Conservation (phyloP, 495 filamentous ascomycete genomes). For the Tuber indicum region DNA sequence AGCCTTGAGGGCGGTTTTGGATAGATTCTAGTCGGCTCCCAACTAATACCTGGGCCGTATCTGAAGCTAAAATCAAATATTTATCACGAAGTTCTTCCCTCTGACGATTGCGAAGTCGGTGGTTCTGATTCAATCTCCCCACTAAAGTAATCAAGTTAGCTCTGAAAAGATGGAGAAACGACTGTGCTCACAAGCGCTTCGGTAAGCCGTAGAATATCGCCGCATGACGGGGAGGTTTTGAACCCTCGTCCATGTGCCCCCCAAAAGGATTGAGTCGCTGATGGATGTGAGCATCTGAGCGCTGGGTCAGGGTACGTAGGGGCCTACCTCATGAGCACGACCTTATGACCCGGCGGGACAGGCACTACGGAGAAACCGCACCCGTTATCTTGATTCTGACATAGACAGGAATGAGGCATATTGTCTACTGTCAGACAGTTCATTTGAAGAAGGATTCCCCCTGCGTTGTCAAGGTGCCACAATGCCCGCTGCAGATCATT, state of each 20-base stretch:
- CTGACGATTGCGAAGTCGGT: background rate
- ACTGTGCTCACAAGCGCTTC: background rate
- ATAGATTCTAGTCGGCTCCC: background rate
- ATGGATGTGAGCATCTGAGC: background rate
- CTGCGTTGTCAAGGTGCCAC: conserved; percentile 32
- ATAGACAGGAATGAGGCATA: background rate
- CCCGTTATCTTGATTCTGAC: background rate
- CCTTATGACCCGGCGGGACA: conserved; percentile 8
- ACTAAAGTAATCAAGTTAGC: background rate
- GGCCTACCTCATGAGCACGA: conserved; percentile 28
- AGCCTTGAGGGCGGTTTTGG: background rate
- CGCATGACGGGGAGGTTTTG: background rate
- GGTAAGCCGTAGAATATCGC: background rate
- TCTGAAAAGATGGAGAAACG: background rate
- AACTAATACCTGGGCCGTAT: background rate
- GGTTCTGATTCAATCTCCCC: background rate
- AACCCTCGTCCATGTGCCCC: background rate
- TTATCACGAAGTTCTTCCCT: conserved; percentile 1
- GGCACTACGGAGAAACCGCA: conserved; percentile 15
- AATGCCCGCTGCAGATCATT: conserved; percentile 1
- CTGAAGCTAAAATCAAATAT: background rate
- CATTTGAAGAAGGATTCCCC: conserved; percentile 14
- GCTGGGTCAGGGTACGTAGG: background rate
- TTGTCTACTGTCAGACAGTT: background rate
- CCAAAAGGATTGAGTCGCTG: background rate